phyloP scores from a whole-genome alignment of 441 rosid species.

The Populus hybrid region DNA sequence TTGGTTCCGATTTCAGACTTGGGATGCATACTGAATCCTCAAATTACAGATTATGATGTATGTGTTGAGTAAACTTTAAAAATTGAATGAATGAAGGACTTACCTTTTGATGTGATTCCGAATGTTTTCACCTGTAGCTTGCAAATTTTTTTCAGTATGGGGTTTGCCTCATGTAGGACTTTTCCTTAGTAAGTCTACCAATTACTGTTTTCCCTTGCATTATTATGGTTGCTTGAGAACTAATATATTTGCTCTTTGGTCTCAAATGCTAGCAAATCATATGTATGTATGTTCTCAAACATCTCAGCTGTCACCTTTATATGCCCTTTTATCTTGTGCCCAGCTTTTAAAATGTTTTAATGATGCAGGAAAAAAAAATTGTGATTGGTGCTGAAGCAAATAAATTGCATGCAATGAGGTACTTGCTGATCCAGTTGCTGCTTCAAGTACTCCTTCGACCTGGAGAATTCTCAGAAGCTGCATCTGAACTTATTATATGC shows the following conservation, averaged over 20 bases:
- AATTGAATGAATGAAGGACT: background rate
- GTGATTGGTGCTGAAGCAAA: constrained; percentile 40
- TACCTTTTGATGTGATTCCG: background rate
- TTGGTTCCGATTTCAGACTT: background rate
- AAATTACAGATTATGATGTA: background rate
- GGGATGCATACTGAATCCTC: constrained; percentile 12
- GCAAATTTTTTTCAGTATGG: background rate
- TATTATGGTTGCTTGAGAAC: background rate
- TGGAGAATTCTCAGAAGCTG: constrained; percentile 70
- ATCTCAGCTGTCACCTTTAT: background rate
- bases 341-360: constrained; percentile 11
- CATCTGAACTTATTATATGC: constrained; percentile 73
- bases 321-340: background rate
- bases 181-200: background rate
- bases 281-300: too few relatives aligned
- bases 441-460: constrained; percentile 89
- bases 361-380: constrained; percentile 65
- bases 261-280: background rate
- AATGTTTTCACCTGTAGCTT: background rate
- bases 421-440: constrained; percentile 73
- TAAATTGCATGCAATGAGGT: constrained; percentile 65
- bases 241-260: background rate
- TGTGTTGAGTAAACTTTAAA: background rate
- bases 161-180: background rate
- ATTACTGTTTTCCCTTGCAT: background rate